Base-by-base conservation (phyloP, 108 stramenopile genomes). In the Nitzschia palea region DNA sequence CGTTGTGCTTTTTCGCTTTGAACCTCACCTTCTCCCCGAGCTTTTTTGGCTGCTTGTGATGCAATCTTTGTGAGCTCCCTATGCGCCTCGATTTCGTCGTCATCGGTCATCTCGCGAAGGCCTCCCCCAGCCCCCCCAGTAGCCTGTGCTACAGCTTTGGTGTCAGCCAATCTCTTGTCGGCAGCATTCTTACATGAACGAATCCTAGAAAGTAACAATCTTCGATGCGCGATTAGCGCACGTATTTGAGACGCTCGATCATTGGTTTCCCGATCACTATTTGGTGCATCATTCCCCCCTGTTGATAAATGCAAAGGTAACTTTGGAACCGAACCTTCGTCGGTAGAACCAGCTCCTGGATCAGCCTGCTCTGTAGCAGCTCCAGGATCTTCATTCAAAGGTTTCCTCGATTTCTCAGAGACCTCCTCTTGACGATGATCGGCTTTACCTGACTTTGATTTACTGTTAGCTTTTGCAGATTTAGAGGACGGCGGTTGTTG, bases 21-120 rank as follows among this genome's bases (percentile, higher is more conserved):
- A 23, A 34, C 62, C 26, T 18, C 65, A 0, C 52, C 63, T 31
- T 59, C 55, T 52, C 44, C 47, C 20, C 73, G 35, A 0, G 63
- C 18, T 64, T 71, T 74, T 36, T 68, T 77, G 22, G 72, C 68
- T 18, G 61, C 29, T 30, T 69, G 51, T 29, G 58, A 52, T n/a
- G 78, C 75, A 8, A 54, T n/a, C 40, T 62, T 47, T 4, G 61
- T 51, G 66, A 80, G 55, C 18, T 68, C 60, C 20, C 27, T 27
- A 60, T 63, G 79, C 30, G 64, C 59, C 23, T 55, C 56, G 10
- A 79, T 62, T 70, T 84, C 83, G 28, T 72, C 36, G 12, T 73
- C 68, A 26, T 60, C 76, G 23, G 68, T 43, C 10, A 54, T 28
- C 14, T 45, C 61, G 5, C 28, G 20, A 30, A 5, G 27, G 17